Base-by-base conservation (phyloP, 495 filamentous ascomycete species). In the Aspergillus kassunensis region DNA sequence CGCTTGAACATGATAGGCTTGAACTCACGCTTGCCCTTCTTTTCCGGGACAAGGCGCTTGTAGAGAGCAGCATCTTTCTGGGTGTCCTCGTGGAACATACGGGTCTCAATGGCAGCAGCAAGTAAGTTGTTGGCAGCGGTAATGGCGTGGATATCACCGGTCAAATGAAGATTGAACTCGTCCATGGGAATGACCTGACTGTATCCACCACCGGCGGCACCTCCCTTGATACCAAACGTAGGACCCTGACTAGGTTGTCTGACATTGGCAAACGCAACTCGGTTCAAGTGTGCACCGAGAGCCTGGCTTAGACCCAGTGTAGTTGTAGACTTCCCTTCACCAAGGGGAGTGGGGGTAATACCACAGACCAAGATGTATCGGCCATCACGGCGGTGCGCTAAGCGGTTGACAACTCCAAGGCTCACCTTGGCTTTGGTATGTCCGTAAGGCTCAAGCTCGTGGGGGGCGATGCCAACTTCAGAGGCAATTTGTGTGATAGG, bases 161-260 rank as follows among this genome's bases (percentile, higher is more conserved):
- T 98, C 65, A 98, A 72, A 65, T 98, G 93, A 55, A 98, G 77
- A 66, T 98, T 98, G 78, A 98, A 98, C 67, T 98, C 93, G 57
- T 98, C 93, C 93, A 98, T 98, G 45, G 93, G 93, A 58, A 98
- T 97, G 61, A 97, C 93, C 69, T 98, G 93, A 67, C 89, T 95
- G 77, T 96, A 98, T 13, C 93, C 93, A 57, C 93, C 93, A 61
- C 93, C 93, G 50, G 93, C 93, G 45, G 93, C 93, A 55, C 93
- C 93, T 37, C 93, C 93, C 74, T 98, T 98, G 77, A 98, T 97
- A 61, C 93, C 93, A 63, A 98, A 98, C 0, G 93, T 98, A 44
- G 93, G 93, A 9, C 93, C 93, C 75, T 97, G 93, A 61, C 89
- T 95, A 24, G 93, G 93, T 71, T 98, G 93, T 41, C 93, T 83